Conservation (phyloP, 2,329 filamentous ascomycete species). For the Davidsoniella virescens region DNA sequence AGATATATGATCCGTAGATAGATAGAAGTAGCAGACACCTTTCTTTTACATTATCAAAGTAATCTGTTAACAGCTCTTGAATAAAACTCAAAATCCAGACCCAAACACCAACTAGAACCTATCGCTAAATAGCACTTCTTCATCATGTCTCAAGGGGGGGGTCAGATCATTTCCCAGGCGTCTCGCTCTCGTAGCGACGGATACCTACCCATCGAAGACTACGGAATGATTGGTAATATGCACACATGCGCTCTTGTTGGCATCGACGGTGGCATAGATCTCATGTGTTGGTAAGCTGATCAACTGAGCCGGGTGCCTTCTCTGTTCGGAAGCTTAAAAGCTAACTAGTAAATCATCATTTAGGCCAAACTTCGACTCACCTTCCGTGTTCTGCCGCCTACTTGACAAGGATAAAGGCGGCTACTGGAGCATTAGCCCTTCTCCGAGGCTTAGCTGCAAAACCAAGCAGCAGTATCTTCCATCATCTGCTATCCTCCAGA, state of each 20-base stretch:
- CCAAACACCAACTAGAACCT: background rate
- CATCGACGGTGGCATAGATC: conserved; percentile 58
- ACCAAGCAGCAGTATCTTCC: conserved; percentile 67
- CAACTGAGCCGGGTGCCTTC: background rate
- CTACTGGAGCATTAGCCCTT: conserved; percentile 51
- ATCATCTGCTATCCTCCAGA: conserved; percentile 59
- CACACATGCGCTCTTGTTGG: conserved; percentile 60
- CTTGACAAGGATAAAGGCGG: conserved; percentile 61
- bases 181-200: conserved; percentile 20
- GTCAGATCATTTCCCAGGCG: background rate
- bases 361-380: conserved; percentile 66
- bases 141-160: background rate
- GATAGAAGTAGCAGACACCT: background rate
- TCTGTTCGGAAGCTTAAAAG: background rate
- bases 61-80: too few species aligned
- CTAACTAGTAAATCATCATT: conserved; percentile 5
- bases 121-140: background rate
- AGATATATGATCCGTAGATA: background rate
- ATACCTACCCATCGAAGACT: conserved; percentile 54
- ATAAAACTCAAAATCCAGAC: background rate
- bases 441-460: conserved; percentile 35
- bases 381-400: conserved; percentile 57
- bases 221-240: conserved; percentile 71
- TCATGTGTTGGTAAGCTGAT: conserved; percentile 52
- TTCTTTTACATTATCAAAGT: background rate